These are phyloP conservation scores for Brassica napus DNA, from an alignment of 345 rosid species.

Conservation along the genomic window DNA sequence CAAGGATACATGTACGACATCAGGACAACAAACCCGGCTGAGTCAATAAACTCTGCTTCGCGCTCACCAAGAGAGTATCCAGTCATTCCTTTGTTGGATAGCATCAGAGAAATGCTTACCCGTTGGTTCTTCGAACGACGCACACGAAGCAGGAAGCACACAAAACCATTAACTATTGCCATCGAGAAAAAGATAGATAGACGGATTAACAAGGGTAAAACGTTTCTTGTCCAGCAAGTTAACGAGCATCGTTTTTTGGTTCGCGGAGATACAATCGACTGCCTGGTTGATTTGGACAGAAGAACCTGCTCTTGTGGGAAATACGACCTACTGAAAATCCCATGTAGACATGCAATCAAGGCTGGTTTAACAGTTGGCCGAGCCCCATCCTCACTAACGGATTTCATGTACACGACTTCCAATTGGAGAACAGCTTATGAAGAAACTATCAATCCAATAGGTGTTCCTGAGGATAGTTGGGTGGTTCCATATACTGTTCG, in stretches of 20 bases:
- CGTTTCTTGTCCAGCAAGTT: no score
- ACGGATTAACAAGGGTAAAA: no score
- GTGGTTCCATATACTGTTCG: not conserved
- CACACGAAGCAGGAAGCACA: no score
- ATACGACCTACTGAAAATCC: not conserved
- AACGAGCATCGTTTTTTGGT: no score
- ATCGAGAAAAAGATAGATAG: no score
- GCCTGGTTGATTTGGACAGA: no score
- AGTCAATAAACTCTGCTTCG: not conserved
- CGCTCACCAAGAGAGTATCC: not conserved
- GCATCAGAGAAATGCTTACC: no score
- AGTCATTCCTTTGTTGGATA: not conserved
- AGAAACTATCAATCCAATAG: not conserved
- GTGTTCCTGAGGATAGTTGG: not conserved
- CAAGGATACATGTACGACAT: not conserved
- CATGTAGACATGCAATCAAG: not conserved
- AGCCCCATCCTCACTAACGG: no score
- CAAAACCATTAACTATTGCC: no score
- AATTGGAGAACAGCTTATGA: not conserved
- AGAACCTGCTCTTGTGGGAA: not conserved
- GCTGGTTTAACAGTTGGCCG: no score
- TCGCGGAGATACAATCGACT: no score
- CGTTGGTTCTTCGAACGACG: no score
- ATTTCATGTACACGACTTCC: not conserved
- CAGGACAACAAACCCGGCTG: not conserved